Evolutionary conservation across 768 basidiomycete genomes (phyloP), one percentile per base, ranked within the genome.

Genomic region (Kwoniella dejecticola): DNA sequence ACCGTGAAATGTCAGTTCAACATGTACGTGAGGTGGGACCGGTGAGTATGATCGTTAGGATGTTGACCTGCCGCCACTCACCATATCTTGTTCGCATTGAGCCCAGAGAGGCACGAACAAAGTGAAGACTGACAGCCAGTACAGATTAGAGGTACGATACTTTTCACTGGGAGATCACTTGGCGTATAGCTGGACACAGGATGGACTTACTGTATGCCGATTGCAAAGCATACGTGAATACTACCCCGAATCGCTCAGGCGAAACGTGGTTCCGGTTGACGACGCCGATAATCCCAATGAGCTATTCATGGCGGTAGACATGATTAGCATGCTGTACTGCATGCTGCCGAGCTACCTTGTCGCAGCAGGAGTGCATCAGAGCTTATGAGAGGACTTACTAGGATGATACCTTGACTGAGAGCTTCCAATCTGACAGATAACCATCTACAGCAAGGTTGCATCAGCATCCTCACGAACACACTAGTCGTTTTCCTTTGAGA

Each of bases 201-300:
- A 41, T 15, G 11, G 7, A 63, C 64, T 38, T 24, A 68, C 58
- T 56, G 23, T 48, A 40, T 21, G 60, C 49, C 15, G 66, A 63
- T 8, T 69, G 45, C 2, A 81, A 73, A 0, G 84, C 82, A 67
- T 86, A 87, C 0, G 83, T 81, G 17, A 88, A 64, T 11, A 86
- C 85, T 0, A 87, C 85, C 27, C 87, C 85, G 57, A 86, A 83
- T 69, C 85, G 86, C 5, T 85, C 79, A 6, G 87, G 86, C 58
- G 83, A 81, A 26, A 86, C 83, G 0, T 81, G 77, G 29, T 81
- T 78, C 27, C 87, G 77, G 73, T 85, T 85, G 7, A 85, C 85
- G 10, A 85, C 84, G 2, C 86, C 87, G 72, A 89, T 89, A 13
- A 90, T 75, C 3, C 81, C 85, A 42, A 90, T 87, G 0, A 87